phyloP scores from a whole-genome alignment of 306 rosid genomes.

The Astragalus glycyphyllos region DNA sequence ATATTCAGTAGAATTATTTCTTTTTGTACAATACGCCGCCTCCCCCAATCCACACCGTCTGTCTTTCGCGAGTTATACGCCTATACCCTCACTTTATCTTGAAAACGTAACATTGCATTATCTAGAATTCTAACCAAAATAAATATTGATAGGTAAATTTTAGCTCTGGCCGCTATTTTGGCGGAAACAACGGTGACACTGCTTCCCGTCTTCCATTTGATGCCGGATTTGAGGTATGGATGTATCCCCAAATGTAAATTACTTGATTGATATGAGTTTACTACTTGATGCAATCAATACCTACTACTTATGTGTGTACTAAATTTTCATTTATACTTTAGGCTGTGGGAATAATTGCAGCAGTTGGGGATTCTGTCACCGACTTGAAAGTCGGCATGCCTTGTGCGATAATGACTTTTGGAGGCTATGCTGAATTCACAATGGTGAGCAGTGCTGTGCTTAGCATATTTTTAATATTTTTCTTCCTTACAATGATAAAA shows the following conservation, averaged over 20 bases:
- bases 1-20: too few relatives aligned
- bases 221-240: slow-evolving; percentile 94
- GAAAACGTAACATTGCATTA: slow-evolving; percentile 12
- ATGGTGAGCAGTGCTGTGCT: slow-evolving; percentile 45
- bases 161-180: slow-evolving; percentile 93
- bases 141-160: slow-evolving; percentile 78
- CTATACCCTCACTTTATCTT: slow-evolving; percentile 26
- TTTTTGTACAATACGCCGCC: too few relatives aligned
- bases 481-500: slow-evolving; percentile 20
- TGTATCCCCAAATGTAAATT: slow-evolving; percentile 24
- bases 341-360: slow-evolving; percentile 93
- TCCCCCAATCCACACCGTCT: background rate
- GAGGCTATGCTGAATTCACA: slow-evolving; percentile 87
- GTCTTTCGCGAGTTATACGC: slow-evolving; percentile 9
- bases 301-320: slow-evolving; percentile 28
- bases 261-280: slow-evolving; percentile 14
- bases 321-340: slow-evolving; percentile 46
- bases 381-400: slow-evolving; percentile 84
- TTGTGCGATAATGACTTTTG: slow-evolving; percentile 87
- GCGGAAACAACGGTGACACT: slow-evolving; percentile 56
- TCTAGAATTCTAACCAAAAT: slow-evolving; percentile 42
- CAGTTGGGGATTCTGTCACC: slow-evolving; percentile 79
- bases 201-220: slow-evolving; percentile 82
- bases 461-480: slow-evolving; percentile 32
- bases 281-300: slow-evolving; percentile 31